Conservation (phyloP, 106 monocot genomes). For the Dendrobium catenatum region DNA sequence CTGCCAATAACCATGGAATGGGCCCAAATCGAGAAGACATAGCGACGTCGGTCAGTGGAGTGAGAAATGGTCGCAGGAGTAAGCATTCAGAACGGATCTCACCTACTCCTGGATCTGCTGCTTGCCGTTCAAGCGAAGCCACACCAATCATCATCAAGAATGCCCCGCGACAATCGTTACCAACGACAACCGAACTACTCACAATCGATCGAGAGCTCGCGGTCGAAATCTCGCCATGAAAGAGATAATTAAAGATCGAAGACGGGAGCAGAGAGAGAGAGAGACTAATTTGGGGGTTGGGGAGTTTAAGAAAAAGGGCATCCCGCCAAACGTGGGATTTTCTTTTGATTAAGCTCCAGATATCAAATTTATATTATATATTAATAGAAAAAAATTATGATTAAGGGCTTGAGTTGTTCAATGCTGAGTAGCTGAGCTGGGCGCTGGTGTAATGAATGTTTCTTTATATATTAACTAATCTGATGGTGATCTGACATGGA, state of each 20-base stretch:
- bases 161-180: not conserved
- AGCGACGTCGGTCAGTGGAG: not conserved
- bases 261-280: not conserved
- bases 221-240: not conserved
- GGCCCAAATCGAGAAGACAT: not conserved
- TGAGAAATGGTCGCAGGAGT: slow-evolving; percentile 1
- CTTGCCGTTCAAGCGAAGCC: slow-evolving; percentile 25
- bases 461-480: not conserved
- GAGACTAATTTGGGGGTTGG: not conserved
- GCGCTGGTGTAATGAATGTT: not conserved
- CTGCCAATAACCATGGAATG: not conserved
- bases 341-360: not conserved
- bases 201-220: not conserved
- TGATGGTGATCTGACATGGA: not conserved
- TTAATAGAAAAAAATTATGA: not conserved
- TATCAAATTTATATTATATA: not conserved
- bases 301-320: slow-evolving; percentile 24
- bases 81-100: slow-evolving; percentile 10
- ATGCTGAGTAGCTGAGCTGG: not conserved
- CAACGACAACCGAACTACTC: not conserved
- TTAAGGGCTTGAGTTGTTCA: not conserved
- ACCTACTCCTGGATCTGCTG: slow-evolving; percentile 38
- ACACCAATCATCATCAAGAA: not conserved
- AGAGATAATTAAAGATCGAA: not conserved
- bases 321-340: slow-evolving; percentile 44